Conservation (phyloP, 2,329 filamentous ascomycete genomes). For the Pseudocercospora cruenta region DNA sequence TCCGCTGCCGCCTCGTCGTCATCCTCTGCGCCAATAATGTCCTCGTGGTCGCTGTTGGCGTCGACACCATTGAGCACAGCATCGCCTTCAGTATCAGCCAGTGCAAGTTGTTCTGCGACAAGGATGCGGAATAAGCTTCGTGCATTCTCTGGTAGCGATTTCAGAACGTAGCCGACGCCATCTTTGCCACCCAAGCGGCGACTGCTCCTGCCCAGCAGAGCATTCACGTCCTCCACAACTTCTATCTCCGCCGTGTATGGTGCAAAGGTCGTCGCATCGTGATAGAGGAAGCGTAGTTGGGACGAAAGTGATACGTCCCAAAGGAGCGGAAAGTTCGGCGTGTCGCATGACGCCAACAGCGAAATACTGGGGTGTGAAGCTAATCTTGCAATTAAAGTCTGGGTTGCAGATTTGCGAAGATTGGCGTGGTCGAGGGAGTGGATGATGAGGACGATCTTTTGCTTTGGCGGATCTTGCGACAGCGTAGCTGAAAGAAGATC, state of each 20-base stretch:
- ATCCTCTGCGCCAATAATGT: slow-evolving; percentile 32
- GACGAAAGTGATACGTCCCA: slow-evolving; percentile 89
- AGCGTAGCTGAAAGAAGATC: slow-evolving; percentile 68
- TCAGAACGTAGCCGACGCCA: slow-evolving; percentile 87
- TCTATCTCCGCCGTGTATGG: slow-evolving; percentile 75
- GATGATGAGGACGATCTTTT: slow-evolving; percentile 51
- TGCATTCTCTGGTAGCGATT: slow-evolving; percentile 89
- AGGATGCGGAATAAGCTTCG: slow-evolving; percentile 83
- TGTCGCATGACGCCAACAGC: slow-evolving; percentile 81
- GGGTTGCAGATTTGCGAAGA: slow-evolving; percentile 71
- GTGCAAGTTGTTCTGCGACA: slow-evolving; percentile 78
- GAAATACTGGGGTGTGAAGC: slow-evolving; percentile 72
- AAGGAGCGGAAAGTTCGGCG: slow-evolving; percentile 81
- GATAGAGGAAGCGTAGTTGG: slow-evolving; percentile 83
- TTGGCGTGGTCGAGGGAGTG: slow-evolving; percentile 84
- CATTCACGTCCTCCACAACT: slow-evolving; percentile 86
- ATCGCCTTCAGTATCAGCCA: slow-evolving; percentile 55
- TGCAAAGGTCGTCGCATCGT: slow-evolving; percentile 90
- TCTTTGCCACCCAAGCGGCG: slow-evolving; percentile 84
- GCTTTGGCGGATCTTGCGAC: slow-evolving; percentile 46
- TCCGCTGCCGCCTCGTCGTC: slow-evolving; percentile 39
- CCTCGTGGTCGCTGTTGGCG: slow-evolving; percentile 36
- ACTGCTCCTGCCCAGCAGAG: slow-evolving; percentile 78
- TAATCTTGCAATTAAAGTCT: slow-evolving; percentile 75
- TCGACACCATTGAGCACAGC: slow-evolving; percentile 44